Conservation (phyloP, 176 grass and related monocot species). For the Pharus latifolius region DNA sequence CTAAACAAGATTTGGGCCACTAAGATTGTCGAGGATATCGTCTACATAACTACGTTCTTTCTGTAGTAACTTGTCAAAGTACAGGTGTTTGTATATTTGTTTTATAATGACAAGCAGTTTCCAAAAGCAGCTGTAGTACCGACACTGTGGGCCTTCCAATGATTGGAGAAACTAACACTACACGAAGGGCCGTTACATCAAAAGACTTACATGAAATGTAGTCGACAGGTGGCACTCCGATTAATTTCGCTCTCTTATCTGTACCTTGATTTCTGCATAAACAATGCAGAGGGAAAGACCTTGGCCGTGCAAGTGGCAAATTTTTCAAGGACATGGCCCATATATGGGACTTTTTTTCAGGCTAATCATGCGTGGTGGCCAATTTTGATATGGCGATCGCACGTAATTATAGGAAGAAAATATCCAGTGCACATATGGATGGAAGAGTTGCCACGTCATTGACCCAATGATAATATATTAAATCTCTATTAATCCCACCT, state of each 20-base stretch:
- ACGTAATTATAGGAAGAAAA: constrained; percentile 14
- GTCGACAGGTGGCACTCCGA: background rate
- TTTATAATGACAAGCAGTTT: background rate
- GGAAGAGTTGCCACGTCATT: background rate
- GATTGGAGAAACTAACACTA: constrained; percentile 11
- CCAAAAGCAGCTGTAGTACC: constrained; percentile 11
- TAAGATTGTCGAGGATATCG: background rate
- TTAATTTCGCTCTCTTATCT: background rate
- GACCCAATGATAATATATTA: too few relatives aligned
- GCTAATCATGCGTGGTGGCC: background rate
- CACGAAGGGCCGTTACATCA: constrained; percentile 4
- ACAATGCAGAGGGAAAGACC: background rate
- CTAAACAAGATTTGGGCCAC: background rate
- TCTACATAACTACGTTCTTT: constrained; percentile 7
- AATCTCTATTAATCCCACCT: too few relatives aligned
- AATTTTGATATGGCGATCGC: background rate
- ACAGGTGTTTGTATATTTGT: background rate
- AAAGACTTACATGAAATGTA: background rate
- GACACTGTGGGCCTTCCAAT: background rate
- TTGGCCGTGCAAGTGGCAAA: constrained; percentile 28
- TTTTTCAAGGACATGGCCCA: background rate
- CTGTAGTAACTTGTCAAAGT: constrained; percentile 1
- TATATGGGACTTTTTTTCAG: constrained; percentile 18
- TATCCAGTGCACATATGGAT: constrained; percentile 11
- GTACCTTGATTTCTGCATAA: constrained; percentile 11